Evolutionary conservation across 306 rosid species (phyloP).

Genomic region (Parietaria judaica): DNA sequence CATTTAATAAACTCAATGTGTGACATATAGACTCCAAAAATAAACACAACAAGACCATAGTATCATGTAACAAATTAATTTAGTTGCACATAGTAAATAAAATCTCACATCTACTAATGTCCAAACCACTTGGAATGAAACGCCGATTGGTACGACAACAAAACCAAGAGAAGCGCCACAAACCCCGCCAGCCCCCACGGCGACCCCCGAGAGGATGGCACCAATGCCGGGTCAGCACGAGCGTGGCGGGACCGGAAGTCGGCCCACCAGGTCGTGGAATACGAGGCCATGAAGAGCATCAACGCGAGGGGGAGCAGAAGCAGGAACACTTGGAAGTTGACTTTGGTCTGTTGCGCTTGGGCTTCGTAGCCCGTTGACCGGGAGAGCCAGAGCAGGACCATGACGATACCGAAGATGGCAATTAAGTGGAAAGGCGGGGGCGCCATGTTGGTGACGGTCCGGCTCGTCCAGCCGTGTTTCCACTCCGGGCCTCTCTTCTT

Average conservation of each 20-base stretch:
- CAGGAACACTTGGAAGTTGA: constrained; percentile 44
- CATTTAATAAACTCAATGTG: background rate
- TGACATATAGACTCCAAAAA: background rate
- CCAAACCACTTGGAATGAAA: constrained; percentile 53
- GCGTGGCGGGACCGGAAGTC: constrained; percentile 20
- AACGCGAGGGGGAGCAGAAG: constrained; percentile 39
- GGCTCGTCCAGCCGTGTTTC: constrained; percentile 51
- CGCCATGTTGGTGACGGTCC: constrained; percentile 42
- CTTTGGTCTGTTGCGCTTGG: constrained; percentile 27
- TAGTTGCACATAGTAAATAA: background rate
- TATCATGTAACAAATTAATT: background rate
- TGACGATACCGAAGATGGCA: constrained; percentile 54
- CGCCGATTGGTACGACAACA: constrained; percentile 33
- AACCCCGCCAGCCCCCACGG: constrained; percentile 44
- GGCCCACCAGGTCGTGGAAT: constrained; percentile 29
- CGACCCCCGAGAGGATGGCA: constrained; percentile 21
- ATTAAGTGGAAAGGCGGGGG: constrained; percentile 53
- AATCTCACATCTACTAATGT: constrained; percentile 7
- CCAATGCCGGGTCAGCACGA: background rate
- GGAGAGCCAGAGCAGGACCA: constrained; percentile 54
- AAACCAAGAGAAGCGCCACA: constrained; percentile 30
- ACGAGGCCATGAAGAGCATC: constrained; percentile 35
- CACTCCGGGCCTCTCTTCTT: constrained; percentile 62
- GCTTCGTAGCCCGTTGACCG: constrained; percentile 34
- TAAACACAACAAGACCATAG: background rate